Evolutionary conservation across 129 eudicot genomes (phyloP), one percentile per base, ranked within the genome.

Genomic region (Chrysanthemum lavandulifolium): DNA sequence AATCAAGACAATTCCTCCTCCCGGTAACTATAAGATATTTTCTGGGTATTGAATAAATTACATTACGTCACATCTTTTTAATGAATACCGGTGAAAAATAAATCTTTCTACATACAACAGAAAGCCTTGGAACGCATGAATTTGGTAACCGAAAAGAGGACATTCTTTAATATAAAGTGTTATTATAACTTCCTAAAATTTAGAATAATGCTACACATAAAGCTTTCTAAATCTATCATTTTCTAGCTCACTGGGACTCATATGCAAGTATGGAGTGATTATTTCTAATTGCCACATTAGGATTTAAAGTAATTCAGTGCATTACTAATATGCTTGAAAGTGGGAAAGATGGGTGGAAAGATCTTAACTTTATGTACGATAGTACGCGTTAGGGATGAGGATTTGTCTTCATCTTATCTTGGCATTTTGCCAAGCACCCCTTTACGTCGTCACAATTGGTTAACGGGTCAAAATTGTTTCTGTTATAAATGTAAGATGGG

Each of bases 271-370:
- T 27, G 3, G 7, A 57, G 61, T 57, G 9, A 6, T 57, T 7
- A 15, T 10, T 18, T 57, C 13, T 57, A 57, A 10, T 57, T 16
- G 25, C 3, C 29, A 2, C 29, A 27, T 27, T 27, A 27, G 29
- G 29, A 27, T 56, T 66, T 43, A 57, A 16, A 36, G 63, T 60
- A 40, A 21, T 47, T 25, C 9, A 6, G 47, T 19, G 16, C 13
- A 33, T n/a, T 74, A 63, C 36, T 74, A 9, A 53, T 74, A 54
- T 54, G 56, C 47, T 56, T 67, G 54, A 33, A 53, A 89, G 96
- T 48, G 96, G 89, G 33, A 84, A 76, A 76, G 69, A 82, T 18
- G 88, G 96, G 45, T 89, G 91, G 91, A 78, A 69, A 56, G 87
- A 70, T 69, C 73, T 89, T 14, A 65, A 60, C 11, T 89, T 89